These are phyloP conservation scores for Silene conica DNA, from an alignment of 148 eudicot species.

Conservation along the genomic window DNA sequence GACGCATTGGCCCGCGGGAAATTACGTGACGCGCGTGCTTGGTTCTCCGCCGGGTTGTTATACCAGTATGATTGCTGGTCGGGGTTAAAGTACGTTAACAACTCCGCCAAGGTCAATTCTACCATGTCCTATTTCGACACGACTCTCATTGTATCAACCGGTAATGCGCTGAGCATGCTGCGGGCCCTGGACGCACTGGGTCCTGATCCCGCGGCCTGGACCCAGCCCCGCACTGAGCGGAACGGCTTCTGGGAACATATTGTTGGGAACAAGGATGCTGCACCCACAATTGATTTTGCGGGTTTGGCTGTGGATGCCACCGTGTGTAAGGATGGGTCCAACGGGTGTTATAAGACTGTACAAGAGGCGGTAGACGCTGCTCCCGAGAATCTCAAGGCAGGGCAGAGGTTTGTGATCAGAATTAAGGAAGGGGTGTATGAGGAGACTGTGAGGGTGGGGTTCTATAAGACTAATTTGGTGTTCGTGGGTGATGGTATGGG, in stretches of 20 bases:
- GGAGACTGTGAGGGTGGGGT: conserved; percentile 64
- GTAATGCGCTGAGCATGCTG: conserved; percentile 70
- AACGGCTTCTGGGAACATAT: conserved; percentile 74
- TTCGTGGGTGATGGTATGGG: background rate
- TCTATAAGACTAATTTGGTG: conserved; percentile 49
- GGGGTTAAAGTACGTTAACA: conserved; percentile 62
- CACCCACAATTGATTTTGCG: conserved; percentile 25
- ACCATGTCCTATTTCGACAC: conserved; percentile 63
- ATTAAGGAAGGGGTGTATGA: conserved; percentile 73
- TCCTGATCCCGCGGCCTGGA: conserved; percentile 40
- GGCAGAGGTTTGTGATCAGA: conserved; percentile 47
- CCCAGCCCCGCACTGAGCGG: conserved; percentile 63
- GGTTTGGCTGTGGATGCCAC: conserved; percentile 48
- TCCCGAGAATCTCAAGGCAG: conserved; percentile 26
- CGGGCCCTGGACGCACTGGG: conserved; percentile 50
- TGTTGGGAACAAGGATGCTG: background rate
- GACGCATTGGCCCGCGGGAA: conserved; percentile 39
- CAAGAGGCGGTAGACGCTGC: conserved; percentile 66
- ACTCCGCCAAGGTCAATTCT: conserved; percentile 30
- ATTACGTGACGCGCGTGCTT: conserved; percentile 64
- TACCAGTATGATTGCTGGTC: conserved; percentile 96
- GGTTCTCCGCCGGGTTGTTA: conserved; percentile 54
- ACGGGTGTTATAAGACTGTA: conserved; percentile 37
- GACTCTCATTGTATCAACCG: conserved; percentile 43
- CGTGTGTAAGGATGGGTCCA: conserved; percentile 45